These are phyloP conservation scores for Malassezia sp. DNA, from an alignment of 1,284 basidiomycete species.

Conservation along the genomic window DNA sequence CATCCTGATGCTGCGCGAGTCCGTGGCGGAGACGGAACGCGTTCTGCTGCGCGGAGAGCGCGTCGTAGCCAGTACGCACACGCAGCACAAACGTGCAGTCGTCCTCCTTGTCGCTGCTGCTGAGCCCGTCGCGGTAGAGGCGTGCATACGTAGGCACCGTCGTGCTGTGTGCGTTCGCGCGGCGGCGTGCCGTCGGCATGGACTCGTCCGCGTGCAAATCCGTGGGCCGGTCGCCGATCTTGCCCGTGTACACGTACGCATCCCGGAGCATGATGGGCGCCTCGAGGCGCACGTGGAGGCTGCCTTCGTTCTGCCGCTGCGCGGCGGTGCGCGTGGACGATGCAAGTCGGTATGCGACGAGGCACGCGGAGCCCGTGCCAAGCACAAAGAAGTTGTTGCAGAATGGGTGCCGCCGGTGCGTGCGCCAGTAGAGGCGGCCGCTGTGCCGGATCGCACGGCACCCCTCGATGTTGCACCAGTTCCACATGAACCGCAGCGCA, in stretches of 20 bases:
- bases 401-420: constrained; percentile 49
- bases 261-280: constrained; percentile 40
- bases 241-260: constrained; percentile 41
- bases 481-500: constrained; percentile 58
- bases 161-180: not conserved
- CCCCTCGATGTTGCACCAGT: constrained; percentile 65
- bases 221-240: constrained; percentile 2
- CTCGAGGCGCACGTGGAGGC: constrained; percentile 36
- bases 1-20: not conserved
- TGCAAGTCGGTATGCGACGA: constrained; percentile 37
- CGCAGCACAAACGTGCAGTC: constrained; percentile 45
- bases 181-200: constrained; percentile 20
- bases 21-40: not conserved
- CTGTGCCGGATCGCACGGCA: constrained; percentile 62
- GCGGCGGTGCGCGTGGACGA: constrained; percentile 30
- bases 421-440: constrained; percentile 55
- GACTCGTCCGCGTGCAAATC: constrained; percentile 6
- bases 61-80: constrained; percentile 25
- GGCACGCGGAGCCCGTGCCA: constrained; percentile 33
- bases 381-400: constrained; percentile 32
- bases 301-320: constrained; percentile 43
- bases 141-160: constrained; percentile 15
- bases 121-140: constrained; percentile 37
- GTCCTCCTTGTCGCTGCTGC: constrained; percentile 38
- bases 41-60: constrained; percentile 5